Percentiles rank a stretch among this genome's conserved stretches.
Evolutionary conservation across 176 grass and related monocot genomes (phyloP).

Genomic region (Secale cereale): DNA sequence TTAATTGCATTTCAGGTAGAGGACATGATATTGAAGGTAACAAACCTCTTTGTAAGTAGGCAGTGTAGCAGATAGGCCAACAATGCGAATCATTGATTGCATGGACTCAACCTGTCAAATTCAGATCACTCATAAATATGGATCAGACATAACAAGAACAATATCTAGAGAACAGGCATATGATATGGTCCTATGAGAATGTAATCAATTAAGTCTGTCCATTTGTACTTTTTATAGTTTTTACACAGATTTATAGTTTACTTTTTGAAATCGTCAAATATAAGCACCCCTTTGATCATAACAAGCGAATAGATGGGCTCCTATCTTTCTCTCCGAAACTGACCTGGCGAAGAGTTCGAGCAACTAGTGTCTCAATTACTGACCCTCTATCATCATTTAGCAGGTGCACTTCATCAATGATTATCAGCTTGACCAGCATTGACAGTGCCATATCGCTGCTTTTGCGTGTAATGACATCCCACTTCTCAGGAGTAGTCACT

Average conservation of each 20-base stretch:
- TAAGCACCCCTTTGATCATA: neutral
- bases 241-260: constrained; percentile 19
- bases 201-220: constrained; percentile 7
- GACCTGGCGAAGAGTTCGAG: constrained; percentile 90
- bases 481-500: constrained; percentile 98
- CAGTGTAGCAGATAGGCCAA: constrained; percentile 91
- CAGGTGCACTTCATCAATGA: constrained; percentile 97
- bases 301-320: neutral
- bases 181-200: neutral
- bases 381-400: constrained; percentile 98
- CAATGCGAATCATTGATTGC: constrained; percentile 99
- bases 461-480: constrained; percentile 99
- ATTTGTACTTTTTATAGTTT: constrained; percentile 6
- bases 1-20: constrained; percentile 14
- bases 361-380: constrained; percentile 95
- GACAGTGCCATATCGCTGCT: constrained; percentile 99
- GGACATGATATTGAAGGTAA: constrained; percentile 28
- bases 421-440: constrained; percentile 94
- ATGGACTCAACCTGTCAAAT: constrained; percentile 90
- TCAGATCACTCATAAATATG: constrained; percentile 26
- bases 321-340: constrained; percentile 11
- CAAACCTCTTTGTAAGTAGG: constrained; percentile 91
- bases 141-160: constrained; percentile 20
- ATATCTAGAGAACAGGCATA: constrained; percentile 4
- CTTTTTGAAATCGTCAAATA: constrained; percentile 14